Conservation (phyloP, 108 stramenopile species). For the Conticribra guillardii region DNA sequence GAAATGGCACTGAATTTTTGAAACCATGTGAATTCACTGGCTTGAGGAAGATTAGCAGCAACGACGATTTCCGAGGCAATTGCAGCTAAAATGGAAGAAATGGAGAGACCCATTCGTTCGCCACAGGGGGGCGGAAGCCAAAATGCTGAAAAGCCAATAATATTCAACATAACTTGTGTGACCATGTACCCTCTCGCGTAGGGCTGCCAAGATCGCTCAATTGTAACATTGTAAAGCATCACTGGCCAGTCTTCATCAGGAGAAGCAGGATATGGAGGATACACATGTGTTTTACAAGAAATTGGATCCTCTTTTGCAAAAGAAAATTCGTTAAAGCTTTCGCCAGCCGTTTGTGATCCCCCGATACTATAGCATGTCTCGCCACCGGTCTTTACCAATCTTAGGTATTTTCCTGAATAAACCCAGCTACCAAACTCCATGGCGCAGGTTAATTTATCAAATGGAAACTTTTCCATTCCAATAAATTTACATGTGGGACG, state of each 20-base stretch:
- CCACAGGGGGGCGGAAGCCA: conserved; percentile 53
- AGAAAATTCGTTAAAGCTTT: conserved; percentile 36
- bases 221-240: conserved; percentile 33
- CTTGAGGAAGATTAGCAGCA: conserved; percentile 36
- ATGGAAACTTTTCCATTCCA: conserved; percentile 49
- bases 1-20: conserved; percentile 30
- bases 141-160: conserved; percentile 44
- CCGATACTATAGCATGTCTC: conserved; percentile 29
- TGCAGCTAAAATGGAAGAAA: conserved; percentile 49
- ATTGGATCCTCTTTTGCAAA: conserved; percentile 25
- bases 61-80: conserved; percentile 51
- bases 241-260: conserved; percentile 57
- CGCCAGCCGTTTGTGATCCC: conserved; percentile 46
- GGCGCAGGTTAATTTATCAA: conserved; percentile 38
- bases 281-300: conserved; percentile 10
- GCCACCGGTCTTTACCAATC: conserved; percentile 20
- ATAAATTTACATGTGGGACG: conserved; percentile 42
- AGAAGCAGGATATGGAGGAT: conserved; percentile 31
- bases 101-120: conserved; percentile 54
- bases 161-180: conserved; percentile 38
- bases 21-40: conserved; percentile 49
- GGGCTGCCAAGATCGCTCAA: conserved; percentile 48
- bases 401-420: conserved; percentile 32
- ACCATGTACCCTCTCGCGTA: conserved; percentile 46
- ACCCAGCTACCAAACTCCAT: conserved; percentile 52